These are phyloP conservation scores for Metschnikowia koreensis DNA, from an alignment of 805 yeast species.

Conservation along the genomic window DNA sequence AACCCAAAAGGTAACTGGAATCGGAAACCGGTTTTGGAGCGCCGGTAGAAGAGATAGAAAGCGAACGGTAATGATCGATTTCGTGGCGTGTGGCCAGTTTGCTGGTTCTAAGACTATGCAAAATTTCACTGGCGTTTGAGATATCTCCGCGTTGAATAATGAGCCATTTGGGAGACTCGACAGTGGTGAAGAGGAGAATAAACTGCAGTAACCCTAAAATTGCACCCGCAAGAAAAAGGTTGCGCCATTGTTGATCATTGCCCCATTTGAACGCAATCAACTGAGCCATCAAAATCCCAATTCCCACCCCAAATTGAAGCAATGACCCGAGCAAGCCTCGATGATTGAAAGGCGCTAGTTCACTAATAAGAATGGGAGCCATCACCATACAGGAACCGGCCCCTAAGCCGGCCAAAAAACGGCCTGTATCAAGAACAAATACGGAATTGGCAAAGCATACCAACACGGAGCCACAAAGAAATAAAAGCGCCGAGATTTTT, in stretches of 20 bases:
- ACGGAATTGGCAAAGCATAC: constrained; percentile 26
- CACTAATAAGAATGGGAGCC: constrained; percentile 41
- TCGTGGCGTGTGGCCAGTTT: constrained; percentile 30
- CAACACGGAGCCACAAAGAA: constrained; percentile 26
- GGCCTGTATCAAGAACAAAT: constrained; percentile 26
- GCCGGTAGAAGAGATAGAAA: constrained; percentile 6
- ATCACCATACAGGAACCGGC: constrained; percentile 41
- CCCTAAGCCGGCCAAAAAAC: constrained; percentile 36
- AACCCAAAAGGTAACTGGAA: neutral
- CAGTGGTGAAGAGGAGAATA: constrained; percentile 30
- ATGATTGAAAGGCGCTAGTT: constrained; percentile 38
- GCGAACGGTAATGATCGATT: constrained; percentile 37
- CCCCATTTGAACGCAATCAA: constrained; percentile 31
- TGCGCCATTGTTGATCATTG: constrained; percentile 39
- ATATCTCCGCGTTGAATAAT: constrained; percentile 31
- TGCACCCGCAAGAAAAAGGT: constrained; percentile 28
- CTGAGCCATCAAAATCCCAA: constrained; percentile 38
- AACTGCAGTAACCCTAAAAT: constrained; percentile 29
- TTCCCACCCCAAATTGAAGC: constrained; percentile 38
- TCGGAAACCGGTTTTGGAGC: neutral
- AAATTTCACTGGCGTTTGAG: constrained; percentile 26
- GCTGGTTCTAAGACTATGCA: constrained; percentile 31
- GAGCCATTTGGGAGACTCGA: constrained; percentile 45
- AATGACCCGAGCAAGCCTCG: constrained; percentile 43
- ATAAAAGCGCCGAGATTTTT: constrained; percentile 20